A percentile compares a stretch with the other conserved stretches of the same genome.
Evolutionary conservation across 1,284 basidiomycete species (phyloP).

Genomic region (Ganoderma resinaceum): DNA sequence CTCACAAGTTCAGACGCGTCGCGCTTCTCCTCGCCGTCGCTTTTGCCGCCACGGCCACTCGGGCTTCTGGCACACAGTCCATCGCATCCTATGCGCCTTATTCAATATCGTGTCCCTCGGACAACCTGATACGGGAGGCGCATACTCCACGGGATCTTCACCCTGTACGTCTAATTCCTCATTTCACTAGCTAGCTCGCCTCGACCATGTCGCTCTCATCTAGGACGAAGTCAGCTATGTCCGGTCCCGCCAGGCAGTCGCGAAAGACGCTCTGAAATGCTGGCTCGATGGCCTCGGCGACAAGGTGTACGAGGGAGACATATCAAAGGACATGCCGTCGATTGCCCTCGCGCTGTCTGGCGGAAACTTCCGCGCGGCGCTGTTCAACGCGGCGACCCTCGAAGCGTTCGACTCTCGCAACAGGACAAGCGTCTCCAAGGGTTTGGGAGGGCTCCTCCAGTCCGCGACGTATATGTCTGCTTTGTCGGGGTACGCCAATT

Average conservation of each 20-base stretch:
- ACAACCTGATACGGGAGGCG: background rate
- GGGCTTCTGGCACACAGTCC: background rate
- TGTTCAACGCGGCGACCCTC: constrained; percentile 11
- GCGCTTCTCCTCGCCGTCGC: background rate
- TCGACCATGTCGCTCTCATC: background rate
- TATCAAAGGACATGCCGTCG: constrained; percentile 8
- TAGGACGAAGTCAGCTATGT: background rate
- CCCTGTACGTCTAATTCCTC: background rate
- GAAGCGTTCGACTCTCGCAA: constrained; percentile 17
- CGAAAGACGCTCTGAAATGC: background rate
- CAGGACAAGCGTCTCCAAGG: constrained; percentile 7
- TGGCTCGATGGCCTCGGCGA: background rate
- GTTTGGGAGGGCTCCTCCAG: constrained; percentile 18
- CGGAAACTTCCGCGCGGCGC: constrained; percentile 14
- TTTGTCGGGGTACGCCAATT: constrained; percentile 11
- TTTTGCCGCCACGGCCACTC: background rate
- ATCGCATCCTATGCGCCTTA: background rate
- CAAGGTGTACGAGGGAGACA: background rate
- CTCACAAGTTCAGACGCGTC: background rate
- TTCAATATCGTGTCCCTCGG: background rate
- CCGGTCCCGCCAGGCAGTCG: background rate
- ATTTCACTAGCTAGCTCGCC: background rate
- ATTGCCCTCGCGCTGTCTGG: constrained; percentile 16
- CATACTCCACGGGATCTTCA: background rate
- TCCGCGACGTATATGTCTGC: constrained; percentile 19